Conservation (phyloP, 441 rosid genomes). For the Hypseocharis bilobata region DNA sequence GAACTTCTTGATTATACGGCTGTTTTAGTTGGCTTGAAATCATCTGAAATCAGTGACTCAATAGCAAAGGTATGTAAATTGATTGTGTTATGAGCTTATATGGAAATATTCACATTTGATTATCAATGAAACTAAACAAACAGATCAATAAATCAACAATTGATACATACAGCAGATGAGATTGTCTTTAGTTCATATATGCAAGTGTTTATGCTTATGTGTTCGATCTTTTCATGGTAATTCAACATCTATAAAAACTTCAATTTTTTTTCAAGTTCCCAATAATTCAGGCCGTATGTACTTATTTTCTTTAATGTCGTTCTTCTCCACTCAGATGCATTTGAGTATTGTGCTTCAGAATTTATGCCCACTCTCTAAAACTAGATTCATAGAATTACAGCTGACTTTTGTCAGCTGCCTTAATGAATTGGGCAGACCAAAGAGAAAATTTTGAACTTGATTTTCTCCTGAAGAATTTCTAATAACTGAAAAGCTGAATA, state of each 20-base stretch:
- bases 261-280: not conserved
- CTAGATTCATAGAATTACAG: not conserved
- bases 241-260: not conserved
- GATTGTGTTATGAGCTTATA: no score
- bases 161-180: not conserved
- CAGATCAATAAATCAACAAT: not conserved
- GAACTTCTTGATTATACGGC: conserved; percentile 62
- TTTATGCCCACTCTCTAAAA: no score
- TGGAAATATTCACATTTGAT: not conserved
- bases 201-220: not conserved
- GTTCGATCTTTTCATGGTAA: not conserved
- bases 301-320: not conserved
- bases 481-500: not conserved
- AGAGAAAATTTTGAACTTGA: not conserved
- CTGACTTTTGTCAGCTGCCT: not conserved
- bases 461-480: not conserved
- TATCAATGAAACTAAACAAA: conserved; percentile 1
- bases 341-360: no score
- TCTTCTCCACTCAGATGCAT: conserved; percentile 6
- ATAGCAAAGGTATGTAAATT: conserved; percentile 58
- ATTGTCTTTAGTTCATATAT: not conserved
- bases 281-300: not conserved
- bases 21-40: conserved; percentile 46
- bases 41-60: conserved; percentile 49
- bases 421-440: not conserved